Evolutionary conservation across 169 alveolate genomes (phyloP), one percentile per base, ranked within the genome.

Genomic region (Cryptosporidium felis): DNA sequence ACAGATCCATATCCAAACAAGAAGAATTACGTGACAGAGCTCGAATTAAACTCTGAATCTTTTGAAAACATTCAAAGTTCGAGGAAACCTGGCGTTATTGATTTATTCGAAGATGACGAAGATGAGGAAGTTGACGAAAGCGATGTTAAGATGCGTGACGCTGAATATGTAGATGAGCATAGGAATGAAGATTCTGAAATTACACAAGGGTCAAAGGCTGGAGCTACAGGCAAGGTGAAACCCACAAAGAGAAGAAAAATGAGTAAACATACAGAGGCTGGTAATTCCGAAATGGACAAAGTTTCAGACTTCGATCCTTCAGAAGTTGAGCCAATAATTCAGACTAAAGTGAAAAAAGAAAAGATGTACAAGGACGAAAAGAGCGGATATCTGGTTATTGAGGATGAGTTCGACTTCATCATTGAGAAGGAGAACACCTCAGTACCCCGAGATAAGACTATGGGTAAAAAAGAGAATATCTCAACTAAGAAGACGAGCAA

Each of bases 1-100:
- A 74, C 82, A 1, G 82, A 74, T 53, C 82, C 82, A 18, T 74
- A 74, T 49, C 82, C 82, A 4, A n/a, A 6, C 18, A 34, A 28
- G 41, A 12, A 47, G 30, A 4, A 8, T 34, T 49, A 21, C 30
- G 56, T 2, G 3, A 18, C 30, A 41, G 21, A 21, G 21, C 12
- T 32, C n/a, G n/a, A n/a, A n/a, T n/a, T n/a, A n/a, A n/a, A n/a
- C n/a, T n/a, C n/a, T n/a, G n/a, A n/a, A n/a, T n/a, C n/a, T n/a
- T n/a, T n/a, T n/a, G n/a, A n/a, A n/a, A n/a, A n/a, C n/a, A n/a
- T n/a, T n/a, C n/a, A n/a, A n/a, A n/a, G n/a, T n/a, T n/a, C n/a
- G n/a, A n/a, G n/a, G n/a, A n/a, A n/a, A n/a, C n/a, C n/a, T 4
- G 62, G 23, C 40, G 79, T 45, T 8, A 30, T 34, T 3, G 51